Evolutionary conservation across 1,139 yeast species (phyloP).

Genomic region (Sugiyamaella pinicola): DNA sequence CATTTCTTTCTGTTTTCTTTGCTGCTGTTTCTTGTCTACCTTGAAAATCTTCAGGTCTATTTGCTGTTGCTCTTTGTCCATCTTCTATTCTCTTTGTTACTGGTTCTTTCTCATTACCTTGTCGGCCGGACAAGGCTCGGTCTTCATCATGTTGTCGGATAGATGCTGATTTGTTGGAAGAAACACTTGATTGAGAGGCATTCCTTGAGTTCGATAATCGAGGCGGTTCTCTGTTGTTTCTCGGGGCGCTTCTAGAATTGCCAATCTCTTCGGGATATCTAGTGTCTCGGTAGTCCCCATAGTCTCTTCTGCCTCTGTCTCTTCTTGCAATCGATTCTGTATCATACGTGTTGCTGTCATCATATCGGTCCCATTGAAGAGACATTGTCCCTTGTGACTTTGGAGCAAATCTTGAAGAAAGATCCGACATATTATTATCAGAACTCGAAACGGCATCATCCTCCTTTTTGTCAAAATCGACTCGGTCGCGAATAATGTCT

Average conservation of each 20-base stretch:
- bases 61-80: no score
- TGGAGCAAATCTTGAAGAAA: background rate
- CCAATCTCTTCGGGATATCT: background rate
- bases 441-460: background rate
- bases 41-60: background rate
- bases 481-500: background rate
- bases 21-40: background rate
- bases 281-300: background rate
- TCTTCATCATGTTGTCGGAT: background rate
- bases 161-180: background rate
- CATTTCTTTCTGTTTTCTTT: background rate
- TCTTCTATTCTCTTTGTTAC: no score
- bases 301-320: background rate
- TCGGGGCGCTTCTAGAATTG: background rate
- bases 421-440: background rate
- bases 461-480: background rate
- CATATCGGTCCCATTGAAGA: no score
- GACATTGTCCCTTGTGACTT: background rate
- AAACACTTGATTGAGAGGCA: background rate
- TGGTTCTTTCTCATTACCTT: no score
- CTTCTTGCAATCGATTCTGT: no score
- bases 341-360: no score
- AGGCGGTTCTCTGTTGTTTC: background rate
- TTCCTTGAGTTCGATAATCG: background rate
- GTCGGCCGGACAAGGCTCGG: no score